phyloP scores from a whole-genome alignment of 768 basidiomycete genomes.

The Suillus subaureus region DNA sequence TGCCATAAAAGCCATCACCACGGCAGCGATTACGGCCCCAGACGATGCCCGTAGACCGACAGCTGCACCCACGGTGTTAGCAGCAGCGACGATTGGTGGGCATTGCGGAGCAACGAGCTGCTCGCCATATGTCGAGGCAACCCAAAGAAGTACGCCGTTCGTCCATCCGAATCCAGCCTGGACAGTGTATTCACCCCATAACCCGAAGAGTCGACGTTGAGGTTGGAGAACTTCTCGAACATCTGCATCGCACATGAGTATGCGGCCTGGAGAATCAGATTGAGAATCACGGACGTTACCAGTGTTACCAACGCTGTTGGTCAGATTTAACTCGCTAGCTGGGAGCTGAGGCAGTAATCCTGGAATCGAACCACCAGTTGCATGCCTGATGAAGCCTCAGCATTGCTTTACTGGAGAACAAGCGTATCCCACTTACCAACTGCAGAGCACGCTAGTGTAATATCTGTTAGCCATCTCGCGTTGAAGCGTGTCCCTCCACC shows the following conservation, averaged over 20 bases:
- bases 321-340: conserved; percentile 68
- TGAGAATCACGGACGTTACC: conserved; percentile 62
- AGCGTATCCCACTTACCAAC: conserved; percentile 60
- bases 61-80: conserved; percentile 12
- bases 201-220: conserved; percentile 79
- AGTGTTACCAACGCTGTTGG: conserved; percentile 62
- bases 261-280: not conserved
- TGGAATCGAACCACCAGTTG: conserved; percentile 85
- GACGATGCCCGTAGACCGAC: not conserved
- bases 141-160: conserved; percentile 79
- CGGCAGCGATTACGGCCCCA: not conserved
- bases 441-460: conserved; percentile 80
- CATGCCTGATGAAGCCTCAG: conserved; percentile 53
- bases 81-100: conserved; percentile 42
- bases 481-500: conserved; percentile 63
- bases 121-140: conserved; percentile 66
- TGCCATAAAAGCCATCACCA: conserved; percentile 9
- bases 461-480: conserved; percentile 87
- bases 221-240: conserved; percentile 86
- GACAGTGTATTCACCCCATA: conserved; percentile 88
- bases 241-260: conserved; percentile 47
- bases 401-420: not conserved
- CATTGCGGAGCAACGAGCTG: conserved; percentile 64
- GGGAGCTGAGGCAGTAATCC: conserved; percentile 71
- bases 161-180: conserved; percentile 92